A percentile compares a stretch with the other conserved stretches of the same genome.
Conservation (phyloP, 106 monocot species). For the Dactylorhiza incarnata region DNA sequence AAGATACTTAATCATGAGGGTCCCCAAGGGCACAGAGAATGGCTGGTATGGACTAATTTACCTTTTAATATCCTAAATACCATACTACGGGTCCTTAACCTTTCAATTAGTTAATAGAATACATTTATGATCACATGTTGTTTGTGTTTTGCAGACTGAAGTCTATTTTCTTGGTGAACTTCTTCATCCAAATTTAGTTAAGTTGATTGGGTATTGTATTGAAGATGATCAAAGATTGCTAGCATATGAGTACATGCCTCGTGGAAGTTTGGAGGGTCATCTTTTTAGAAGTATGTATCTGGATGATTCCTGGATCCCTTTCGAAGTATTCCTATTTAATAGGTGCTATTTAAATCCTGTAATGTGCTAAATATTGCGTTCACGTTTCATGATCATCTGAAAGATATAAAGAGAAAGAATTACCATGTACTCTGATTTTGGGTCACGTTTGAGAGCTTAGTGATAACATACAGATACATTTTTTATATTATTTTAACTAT, state of each 20-base stretch:
- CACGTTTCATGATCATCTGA: neutral
- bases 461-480: neutral
- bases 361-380: neutral
- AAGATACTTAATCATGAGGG: conserved; percentile 40
- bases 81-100: neutral
- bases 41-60: conserved; percentile 24
- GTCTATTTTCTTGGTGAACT: conserved; percentile 44
- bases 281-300: conserved; percentile 34
- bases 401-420: neutral
- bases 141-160: conserved; percentile 26
- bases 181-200: conserved; percentile 40
- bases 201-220: conserved; percentile 39
- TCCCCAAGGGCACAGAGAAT: conserved; percentile 43
- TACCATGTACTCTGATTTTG: neutral
- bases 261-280: conserved; percentile 43
- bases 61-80: neutral
- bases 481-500: neutral
- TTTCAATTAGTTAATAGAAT: neutral
- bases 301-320: conserved; percentile 3
- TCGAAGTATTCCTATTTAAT: neutral
- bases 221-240: conserved; percentile 38
- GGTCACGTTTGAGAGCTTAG: neutral
- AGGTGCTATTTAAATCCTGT: neutral
- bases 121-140: neutral
- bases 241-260: conserved; percentile 36